Conservation (phyloP, 805 yeast genomes). For the Wickerhamiella azyma region DNA sequence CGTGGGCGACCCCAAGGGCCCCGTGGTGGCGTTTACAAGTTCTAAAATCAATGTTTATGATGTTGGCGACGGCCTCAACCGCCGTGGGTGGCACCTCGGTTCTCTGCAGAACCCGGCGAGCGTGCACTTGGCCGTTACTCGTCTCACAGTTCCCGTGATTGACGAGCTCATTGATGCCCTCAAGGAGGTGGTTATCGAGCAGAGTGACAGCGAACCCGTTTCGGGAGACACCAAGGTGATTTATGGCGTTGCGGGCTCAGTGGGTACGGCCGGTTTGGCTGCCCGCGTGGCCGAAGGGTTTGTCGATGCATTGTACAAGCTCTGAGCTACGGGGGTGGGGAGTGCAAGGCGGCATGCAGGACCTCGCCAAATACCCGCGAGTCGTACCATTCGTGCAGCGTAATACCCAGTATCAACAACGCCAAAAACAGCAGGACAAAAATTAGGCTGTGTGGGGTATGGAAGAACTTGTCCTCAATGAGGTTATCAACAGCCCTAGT, state of each 20-base stretch:
- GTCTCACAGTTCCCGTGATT: conserved; percentile 46
- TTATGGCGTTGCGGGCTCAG: conserved; percentile 92
- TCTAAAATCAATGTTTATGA: conserved; percentile 53
- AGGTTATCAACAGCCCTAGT: background rate
- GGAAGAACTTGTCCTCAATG: conserved; percentile 1
- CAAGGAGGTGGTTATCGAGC: conserved; percentile 31
- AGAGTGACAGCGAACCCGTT: conserved; percentile 22
- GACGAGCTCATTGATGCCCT: conserved; percentile 47
- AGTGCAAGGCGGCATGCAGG: too few relatives aligned
- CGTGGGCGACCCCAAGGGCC: conserved; percentile 72
- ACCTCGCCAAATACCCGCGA: background rate
- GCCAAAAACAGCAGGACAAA: background rate
- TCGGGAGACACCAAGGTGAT: conserved; percentile 61
- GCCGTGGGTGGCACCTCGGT: conserved; percentile 78
- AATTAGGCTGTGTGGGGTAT: background rate
- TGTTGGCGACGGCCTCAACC: conserved; percentile 54
- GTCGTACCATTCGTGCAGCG: background rate
- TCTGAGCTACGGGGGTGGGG: too few relatives aligned
- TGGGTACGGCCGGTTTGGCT: conserved; percentile 71
- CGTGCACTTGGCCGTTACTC: conserved; percentile 78
- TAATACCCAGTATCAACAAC: background rate
- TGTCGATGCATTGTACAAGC: conserved; percentile 64
- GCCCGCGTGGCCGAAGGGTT: conserved; percentile 68
- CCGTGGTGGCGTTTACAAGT: conserved; percentile 71
- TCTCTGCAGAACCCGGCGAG: conserved; percentile 85